Conservation (phyloP, 2,329 filamentous ascomycete species). For the Pezicula carpinea region DNA sequence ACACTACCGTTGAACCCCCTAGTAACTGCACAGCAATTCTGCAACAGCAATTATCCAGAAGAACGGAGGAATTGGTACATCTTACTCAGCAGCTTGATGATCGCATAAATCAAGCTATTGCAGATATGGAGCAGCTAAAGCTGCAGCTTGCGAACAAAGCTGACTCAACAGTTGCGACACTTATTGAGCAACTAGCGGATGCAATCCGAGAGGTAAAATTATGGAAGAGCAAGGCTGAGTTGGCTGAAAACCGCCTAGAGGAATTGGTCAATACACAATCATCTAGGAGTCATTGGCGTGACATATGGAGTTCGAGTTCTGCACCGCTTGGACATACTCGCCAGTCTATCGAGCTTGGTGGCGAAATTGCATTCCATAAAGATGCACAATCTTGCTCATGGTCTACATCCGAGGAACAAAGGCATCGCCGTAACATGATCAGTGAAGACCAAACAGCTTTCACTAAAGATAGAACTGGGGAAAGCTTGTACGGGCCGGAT, state of each 20-base stretch:
- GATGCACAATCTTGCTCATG: too few species aligned
- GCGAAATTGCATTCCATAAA: too few species aligned
- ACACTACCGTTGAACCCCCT: not conserved
- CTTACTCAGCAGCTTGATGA: slow-evolving; percentile 45
- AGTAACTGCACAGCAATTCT: slow-evolving; percentile 3
- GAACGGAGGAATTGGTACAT: slow-evolving; percentile 29
- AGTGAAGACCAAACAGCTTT: too few species aligned
- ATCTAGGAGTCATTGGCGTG: too few species aligned
- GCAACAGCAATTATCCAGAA: too few species aligned
- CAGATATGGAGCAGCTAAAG: slow-evolving; percentile 11
- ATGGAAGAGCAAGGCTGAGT: slow-evolving; percentile 53
- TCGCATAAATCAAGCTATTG: slow-evolving; percentile 42
- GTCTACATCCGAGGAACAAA: too few species aligned
- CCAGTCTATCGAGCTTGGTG: too few species aligned
- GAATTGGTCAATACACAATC: not conserved
- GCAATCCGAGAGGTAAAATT: slow-evolving; percentile 37
- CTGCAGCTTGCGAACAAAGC: slow-evolving; percentile 40
- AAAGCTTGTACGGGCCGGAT: too few species aligned
- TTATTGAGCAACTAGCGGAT: slow-evolving; percentile 44
- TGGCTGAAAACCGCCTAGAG: slow-evolving; percentile 38
- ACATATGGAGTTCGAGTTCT: too few species aligned
- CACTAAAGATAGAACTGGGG: too few species aligned
- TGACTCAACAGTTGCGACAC: slow-evolving; percentile 35
- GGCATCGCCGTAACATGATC: too few species aligned
- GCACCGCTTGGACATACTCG: too few species aligned